Conservation (phyloP, 208 protist species). For the Tritrichomonas foetus region DNA sequence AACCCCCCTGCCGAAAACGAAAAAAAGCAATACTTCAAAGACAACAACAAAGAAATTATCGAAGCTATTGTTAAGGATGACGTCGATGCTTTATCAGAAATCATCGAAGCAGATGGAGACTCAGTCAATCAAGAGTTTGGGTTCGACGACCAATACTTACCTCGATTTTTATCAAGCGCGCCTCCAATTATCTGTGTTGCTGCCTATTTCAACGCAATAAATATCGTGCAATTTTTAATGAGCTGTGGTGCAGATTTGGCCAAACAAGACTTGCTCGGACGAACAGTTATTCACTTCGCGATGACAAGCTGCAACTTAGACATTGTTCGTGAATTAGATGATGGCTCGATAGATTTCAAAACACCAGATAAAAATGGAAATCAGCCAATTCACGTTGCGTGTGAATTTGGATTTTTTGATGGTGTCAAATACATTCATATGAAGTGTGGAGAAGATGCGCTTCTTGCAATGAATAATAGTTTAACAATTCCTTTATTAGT, state of each 20-base stretch:
- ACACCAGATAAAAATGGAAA: not conserved
- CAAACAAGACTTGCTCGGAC: not conserved
- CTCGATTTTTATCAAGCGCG: not conserved
- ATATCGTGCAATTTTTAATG: not conserved
- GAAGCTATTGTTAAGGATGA: conserved; percentile 11
- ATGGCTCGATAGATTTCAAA: not conserved
- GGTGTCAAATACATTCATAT: not conserved
- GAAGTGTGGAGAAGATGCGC: not conserved
- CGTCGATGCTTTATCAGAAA: not conserved
- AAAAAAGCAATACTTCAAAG: no score
- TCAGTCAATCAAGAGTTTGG: not conserved
- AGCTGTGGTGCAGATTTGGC: not conserved
- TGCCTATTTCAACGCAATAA: not conserved
- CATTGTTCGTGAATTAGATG: not conserved
- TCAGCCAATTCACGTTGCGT: not conserved
- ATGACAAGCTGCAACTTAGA: not conserved
- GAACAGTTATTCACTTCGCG: not conserved
- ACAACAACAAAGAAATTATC: not conserved
- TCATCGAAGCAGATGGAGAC: not conserved
- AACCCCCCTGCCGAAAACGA: no score
- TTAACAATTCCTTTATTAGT: not conserved
- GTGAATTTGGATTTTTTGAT: not conserved
- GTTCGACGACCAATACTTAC: not conserved
- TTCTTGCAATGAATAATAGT: not conserved
- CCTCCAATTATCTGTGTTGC: not conserved